Percentiles rank a stretch among this genome's conserved stretches.
These are phyloP conservation scores for Picocystis sp. DNA, from an alignment of 163 green algal species.

Conservation along the genomic window DNA sequence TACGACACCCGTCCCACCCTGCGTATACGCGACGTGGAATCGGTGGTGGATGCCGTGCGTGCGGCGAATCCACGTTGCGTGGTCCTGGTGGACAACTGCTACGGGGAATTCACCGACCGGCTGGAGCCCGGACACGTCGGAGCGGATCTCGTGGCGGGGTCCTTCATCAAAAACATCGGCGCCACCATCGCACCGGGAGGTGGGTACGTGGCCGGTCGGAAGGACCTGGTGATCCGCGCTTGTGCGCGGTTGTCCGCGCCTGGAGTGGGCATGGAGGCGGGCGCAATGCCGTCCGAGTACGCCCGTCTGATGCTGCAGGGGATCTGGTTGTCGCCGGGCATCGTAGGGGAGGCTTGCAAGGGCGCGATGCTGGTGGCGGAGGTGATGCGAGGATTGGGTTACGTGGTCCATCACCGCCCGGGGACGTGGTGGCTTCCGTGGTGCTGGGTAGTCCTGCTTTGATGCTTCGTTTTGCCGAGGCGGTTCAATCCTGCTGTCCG, in stretches of 20 bases:
- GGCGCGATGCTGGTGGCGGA: slow-evolving; percentile 60
- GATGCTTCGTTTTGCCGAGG: slow-evolving; percentile 69
- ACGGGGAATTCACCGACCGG: slow-evolving; percentile 83
- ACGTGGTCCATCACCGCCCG: slow-evolving; percentile 10
- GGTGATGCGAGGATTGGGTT: slow-evolving; percentile 26
- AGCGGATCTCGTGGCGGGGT: slow-evolving; percentile 77
- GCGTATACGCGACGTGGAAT: slow-evolving; percentile 54
- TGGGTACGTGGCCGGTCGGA: slow-evolving; percentile 73
- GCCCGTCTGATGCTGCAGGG: slow-evolving; percentile 68
- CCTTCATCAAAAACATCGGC: slow-evolving; percentile 85
- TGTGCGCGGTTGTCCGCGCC: slow-evolving; percentile 59
- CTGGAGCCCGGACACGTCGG: slow-evolving; percentile 60
- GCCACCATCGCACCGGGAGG: slow-evolving; percentile 61
- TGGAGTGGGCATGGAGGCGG: slow-evolving; percentile 65
- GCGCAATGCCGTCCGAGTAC: slow-evolving; percentile 40
- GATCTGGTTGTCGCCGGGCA: slow-evolving; percentile 69
- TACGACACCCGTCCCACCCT: slow-evolving; percentile 73
- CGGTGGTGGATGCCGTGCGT: slow-evolving; percentile 21
- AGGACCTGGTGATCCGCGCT: slow-evolving; percentile 54
- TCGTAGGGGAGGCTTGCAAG: slow-evolving; percentile 82
- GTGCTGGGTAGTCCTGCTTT: slow-evolving; percentile 39
- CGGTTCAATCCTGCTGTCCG: slow-evolving; percentile 61
- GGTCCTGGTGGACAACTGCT: slow-evolving; percentile 92
- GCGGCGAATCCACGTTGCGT: slow-evolving; percentile 37
- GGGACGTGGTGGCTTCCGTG: slow-evolving; percentile 73